A percentile compares a stretch with the other conserved stretches of the same genome.
Evolutionary conservation across 495 filamentous ascomycete species (phyloP).

Genomic region (Penicillium argentinense): DNA sequence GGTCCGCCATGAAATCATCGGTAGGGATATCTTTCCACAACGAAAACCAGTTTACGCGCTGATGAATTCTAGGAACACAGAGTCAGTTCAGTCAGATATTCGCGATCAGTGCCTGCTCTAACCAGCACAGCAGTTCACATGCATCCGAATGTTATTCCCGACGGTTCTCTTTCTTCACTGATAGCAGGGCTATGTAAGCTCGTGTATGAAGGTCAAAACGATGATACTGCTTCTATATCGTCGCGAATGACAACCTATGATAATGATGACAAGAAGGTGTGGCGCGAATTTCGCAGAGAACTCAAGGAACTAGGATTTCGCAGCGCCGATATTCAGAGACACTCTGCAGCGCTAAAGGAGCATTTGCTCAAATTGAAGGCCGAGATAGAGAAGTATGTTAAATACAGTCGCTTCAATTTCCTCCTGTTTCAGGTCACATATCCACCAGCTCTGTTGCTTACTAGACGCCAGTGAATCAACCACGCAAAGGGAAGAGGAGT

Average conservation of each 20-base stretch:
- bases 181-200: background rate
- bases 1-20: background rate
- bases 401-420: too few relatives aligned
- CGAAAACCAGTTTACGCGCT: too few relatives aligned
- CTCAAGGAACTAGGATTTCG: background rate
- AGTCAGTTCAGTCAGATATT: background rate
- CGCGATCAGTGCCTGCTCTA: background rate
- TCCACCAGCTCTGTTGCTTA: too few relatives aligned
- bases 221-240: too few relatives aligned
- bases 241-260: background rate
- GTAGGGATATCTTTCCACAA: background rate
- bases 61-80: background rate
- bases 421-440: too few relatives aligned
- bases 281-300: background rate
- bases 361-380: too few relatives aligned
- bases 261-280: background rate
- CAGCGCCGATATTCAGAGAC: background rate
- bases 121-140: background rate
- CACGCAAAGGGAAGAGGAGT: too few relatives aligned
- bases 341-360: background rate
- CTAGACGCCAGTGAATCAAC: too few relatives aligned
- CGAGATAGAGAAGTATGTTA: too few relatives aligned
- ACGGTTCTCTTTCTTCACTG: background rate
- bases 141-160: background rate
- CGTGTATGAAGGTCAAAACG: too few relatives aligned